Conservation (phyloP, 768 basidiomycete species). For the Rhodotorula paludigena region DNA sequence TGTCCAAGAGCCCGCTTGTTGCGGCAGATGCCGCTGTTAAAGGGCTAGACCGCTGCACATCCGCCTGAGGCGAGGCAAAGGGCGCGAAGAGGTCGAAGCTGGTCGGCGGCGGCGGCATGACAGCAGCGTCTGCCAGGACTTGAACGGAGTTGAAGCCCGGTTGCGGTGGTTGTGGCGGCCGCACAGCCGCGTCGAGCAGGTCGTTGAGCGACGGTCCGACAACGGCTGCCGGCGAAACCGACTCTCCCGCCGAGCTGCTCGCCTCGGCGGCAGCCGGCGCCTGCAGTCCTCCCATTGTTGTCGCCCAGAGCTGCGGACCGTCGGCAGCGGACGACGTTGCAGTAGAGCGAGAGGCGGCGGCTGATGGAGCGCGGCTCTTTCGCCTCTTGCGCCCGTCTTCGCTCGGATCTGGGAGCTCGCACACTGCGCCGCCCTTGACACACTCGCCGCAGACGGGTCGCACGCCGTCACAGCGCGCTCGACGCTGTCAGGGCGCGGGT, state of each 20-base stretch:
- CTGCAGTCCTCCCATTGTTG: neutral
- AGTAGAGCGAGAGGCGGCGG: too few species aligned
- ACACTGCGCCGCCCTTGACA: neutral
- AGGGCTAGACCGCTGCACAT: neutral
- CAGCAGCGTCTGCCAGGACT: neutral
- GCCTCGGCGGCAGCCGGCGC: neutral
- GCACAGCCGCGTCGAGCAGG: neutral
- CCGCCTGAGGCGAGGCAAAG: neutral
- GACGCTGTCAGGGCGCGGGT: neutral
- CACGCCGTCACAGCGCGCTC: neutral
- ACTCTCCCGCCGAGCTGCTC: too few species aligned
- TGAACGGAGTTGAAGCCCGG: neutral
- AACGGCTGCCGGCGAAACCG: neutral
- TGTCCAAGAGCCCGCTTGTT: neutral
- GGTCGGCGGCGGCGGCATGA: neutral
- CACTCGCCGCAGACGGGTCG: neutral
- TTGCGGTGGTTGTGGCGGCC: neutral
- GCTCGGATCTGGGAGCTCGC: neutral
- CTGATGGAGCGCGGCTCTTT: neutral
- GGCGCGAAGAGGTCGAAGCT: neutral
- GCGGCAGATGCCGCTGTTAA: neutral
- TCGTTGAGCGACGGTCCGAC: neutral
- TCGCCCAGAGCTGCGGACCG: neutral
- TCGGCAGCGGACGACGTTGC: too few species aligned
- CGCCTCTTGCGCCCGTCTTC: slow-evolving; percentile 4